phyloP scores from a whole-genome alignment of 2,329 filamentous ascomycete genomes.

The Sarocladium strictum region DNA sequence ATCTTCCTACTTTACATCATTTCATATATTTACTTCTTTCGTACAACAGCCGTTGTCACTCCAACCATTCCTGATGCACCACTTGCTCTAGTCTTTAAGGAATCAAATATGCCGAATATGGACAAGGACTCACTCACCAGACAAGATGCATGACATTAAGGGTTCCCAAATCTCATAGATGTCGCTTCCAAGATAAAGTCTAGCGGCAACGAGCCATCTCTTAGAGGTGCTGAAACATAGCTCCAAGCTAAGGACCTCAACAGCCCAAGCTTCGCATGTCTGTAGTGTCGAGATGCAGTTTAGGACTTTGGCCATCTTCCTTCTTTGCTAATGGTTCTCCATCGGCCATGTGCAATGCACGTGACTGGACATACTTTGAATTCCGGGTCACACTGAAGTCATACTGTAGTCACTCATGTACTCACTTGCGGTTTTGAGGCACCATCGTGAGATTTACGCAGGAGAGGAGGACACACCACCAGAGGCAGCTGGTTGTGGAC shows the following conservation, averaged over 20 bases:
- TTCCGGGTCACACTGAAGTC: constrained; percentile 30
- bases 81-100: too few species aligned
- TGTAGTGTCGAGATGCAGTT: constrained; percentile 24
- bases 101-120: too few species aligned
- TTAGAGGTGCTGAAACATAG: constrained; percentile 27
- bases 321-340: constrained; percentile 30
- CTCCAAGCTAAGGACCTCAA: constrained; percentile 25
- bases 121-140: constrained; percentile 14
- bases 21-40: neutral
- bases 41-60: neutral
- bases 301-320: constrained; percentile 28
- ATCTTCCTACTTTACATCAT: neutral
- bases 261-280: constrained; percentile 23
- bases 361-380: constrained; percentile 24
- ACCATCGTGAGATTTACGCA: constrained; percentile 29
- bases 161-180: constrained; percentile 24
- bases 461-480: constrained; percentile 17
- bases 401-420: constrained; percentile 31
- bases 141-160: constrained; percentile 27
- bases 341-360: constrained; percentile 29
- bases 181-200: constrained; percentile 27
- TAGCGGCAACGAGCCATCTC: constrained; percentile 22
- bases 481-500: constrained; percentile 28
- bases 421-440: constrained; percentile 27
- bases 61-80: too few species aligned